Conservation (phyloP, 2,329 filamentous ascomycete genomes). For the Diaporthe citriasiana region DNA sequence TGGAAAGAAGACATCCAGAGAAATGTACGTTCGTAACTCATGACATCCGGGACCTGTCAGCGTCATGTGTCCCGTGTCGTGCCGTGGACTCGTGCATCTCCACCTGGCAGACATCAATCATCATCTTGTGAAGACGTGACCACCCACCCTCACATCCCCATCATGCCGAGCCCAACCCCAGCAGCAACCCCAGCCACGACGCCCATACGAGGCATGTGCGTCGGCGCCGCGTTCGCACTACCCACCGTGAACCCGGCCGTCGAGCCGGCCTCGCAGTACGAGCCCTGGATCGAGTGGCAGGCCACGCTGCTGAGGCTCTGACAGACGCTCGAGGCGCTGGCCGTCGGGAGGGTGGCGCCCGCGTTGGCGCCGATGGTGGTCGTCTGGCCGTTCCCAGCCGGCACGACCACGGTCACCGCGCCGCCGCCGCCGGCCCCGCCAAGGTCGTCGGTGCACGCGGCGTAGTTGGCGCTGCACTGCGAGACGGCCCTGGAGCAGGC, state of each 20-base stretch:
- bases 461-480: constrained; percentile 68
- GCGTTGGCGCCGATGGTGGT: constrained; percentile 63
- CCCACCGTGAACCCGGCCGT: constrained; percentile 48
- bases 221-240: constrained; percentile 47
- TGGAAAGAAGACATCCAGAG: background rate
- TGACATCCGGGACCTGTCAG: background rate
- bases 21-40: background rate
- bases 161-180: constrained; percentile 42
- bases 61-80: constrained; percentile 1
- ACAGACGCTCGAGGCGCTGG: constrained; percentile 67
- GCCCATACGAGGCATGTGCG: constrained; percentile 44
- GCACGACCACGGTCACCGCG: constrained; percentile 67
- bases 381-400: constrained; percentile 64
- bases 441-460: constrained; percentile 66
- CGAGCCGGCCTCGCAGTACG: constrained; percentile 55
- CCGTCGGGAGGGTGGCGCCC: constrained; percentile 56
- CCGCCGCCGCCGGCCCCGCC: constrained; percentile 53
- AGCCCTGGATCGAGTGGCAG: constrained; percentile 60
- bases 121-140: background rate
- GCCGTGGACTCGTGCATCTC: background rate
- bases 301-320: constrained; percentile 67
- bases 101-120: background rate
- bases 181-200: constrained; percentile 47
- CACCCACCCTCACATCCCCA: constrained; percentile 35
- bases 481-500: constrained; percentile 66